These are phyloP conservation scores for Chaetomium globosum DNA, from an alignment of 2,329 filamentous ascomycete species.

Conservation along the genomic window DNA sequence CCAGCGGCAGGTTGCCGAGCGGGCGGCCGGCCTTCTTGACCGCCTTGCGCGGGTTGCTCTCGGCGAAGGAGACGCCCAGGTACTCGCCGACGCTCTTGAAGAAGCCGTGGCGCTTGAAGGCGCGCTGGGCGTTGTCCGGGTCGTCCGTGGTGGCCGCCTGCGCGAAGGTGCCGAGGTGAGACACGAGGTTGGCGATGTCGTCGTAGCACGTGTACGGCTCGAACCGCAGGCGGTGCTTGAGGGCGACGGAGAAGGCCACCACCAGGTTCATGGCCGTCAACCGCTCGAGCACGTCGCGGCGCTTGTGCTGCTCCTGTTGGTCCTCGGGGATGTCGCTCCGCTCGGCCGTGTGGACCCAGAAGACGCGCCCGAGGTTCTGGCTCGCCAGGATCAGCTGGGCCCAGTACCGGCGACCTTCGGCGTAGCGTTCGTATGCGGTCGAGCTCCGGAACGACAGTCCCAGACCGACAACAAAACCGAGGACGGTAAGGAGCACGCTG, in stretches of 20 bases:
- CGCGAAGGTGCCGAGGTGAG: conserved; percentile 69
- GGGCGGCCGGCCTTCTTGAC: conserved; percentile 68
- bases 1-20: conserved; percentile 71
- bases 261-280: conserved; percentile 70
- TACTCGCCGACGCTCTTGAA: conserved; percentile 64
- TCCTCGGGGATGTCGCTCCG: conserved; percentile 29
- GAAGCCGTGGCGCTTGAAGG: conserved; percentile 39
- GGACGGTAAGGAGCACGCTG: conserved; percentile 76
- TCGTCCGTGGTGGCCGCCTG: conserved; percentile 48
- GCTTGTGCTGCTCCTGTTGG: conserved; percentile 58
- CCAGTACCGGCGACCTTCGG: conserved; percentile 60
- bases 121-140: conserved; percentile 39
- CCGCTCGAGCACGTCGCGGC: conserved; percentile 68
- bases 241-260: conserved; percentile 66
- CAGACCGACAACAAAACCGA: conserved; percentile 81
- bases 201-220: conserved; percentile 72
- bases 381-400: conserved; percentile 62
- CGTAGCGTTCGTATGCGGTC: conserved; percentile 72
- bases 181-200: conserved; percentile 64
- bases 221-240: conserved; percentile 74
- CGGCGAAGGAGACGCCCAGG: conserved; percentile 68
- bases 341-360: conserved; percentile 77
- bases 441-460: conserved; percentile 76
- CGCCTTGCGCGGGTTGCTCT: conserved; percentile 69
- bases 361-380: conserved; percentile 71